phyloP scores from a whole-genome alignment of 495 filamentous ascomycete genomes.

The Podospora comata region DNA sequence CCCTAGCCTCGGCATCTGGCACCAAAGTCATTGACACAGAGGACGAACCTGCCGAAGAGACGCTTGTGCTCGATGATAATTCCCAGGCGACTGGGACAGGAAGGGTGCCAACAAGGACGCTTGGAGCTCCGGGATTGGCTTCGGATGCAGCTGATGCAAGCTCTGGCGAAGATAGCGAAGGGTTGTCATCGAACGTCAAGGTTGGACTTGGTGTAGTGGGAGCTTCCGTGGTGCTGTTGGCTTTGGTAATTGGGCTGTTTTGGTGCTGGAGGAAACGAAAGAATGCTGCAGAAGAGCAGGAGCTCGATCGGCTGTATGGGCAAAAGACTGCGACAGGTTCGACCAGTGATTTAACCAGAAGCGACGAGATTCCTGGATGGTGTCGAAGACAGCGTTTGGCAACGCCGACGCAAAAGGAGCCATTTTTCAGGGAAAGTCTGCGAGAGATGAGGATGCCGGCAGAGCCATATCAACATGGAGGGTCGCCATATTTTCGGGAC shows the following conservation, averaged over 20 bases:
- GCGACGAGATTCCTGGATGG: slow-evolving; percentile 32
- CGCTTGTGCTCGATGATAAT: slow-evolving; percentile 19
- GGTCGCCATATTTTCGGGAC: neutral
- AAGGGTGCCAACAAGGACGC: neutral
- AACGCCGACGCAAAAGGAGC: slow-evolving; percentile 19
- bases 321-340: slow-evolving; percentile 18
- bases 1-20: slow-evolving; percentile 7
- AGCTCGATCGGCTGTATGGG: slow-evolving; percentile 33
- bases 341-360: slow-evolving; percentile 15
- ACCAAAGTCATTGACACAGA: slow-evolving; percentile 18
- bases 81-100: slow-evolving; percentile 1
- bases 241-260: slow-evolving; percentile 21
- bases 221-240: slow-evolving; percentile 18
- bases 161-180: neutral
- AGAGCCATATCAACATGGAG: slow-evolving; percentile 20
- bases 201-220: slow-evolving; percentile 28
- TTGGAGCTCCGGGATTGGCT: neutral
- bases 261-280: slow-evolving; percentile 27
- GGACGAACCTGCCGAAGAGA: slow-evolving; percentile 14
- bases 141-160: neutral
- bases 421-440: neutral
- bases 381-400: slow-evolving; percentile 29
- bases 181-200: slow-evolving; percentile 16
- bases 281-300: slow-evolving; percentile 26
- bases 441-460: slow-evolving; percentile 16